Evolutionary conservation across 2,329 filamentous ascomycete species (phyloP).

Genomic region (Ophiocordyceps sinensis): DNA sequence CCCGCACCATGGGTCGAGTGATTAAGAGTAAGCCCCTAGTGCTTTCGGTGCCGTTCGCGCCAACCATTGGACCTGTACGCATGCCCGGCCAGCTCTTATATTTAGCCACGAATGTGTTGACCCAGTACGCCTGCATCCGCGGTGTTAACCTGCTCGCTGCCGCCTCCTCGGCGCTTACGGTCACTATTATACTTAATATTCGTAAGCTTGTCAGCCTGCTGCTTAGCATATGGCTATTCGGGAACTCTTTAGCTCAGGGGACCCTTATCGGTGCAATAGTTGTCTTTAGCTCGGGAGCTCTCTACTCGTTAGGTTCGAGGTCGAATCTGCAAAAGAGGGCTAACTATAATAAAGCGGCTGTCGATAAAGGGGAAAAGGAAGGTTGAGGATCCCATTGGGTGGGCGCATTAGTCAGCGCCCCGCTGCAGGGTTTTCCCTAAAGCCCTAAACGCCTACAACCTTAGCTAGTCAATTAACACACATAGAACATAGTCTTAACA

Average conservation of each 20-base stretch:
- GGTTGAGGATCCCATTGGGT: too few species aligned
- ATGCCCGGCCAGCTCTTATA: slow-evolving; percentile 59
- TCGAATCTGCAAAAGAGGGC: slow-evolving; percentile 3
- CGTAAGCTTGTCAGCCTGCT: slow-evolving; percentile 85
- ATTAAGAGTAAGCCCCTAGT: slow-evolving; percentile 46
- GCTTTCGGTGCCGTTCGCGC: slow-evolving; percentile 9
- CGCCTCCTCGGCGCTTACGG: slow-evolving; percentile 78
- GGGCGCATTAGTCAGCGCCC: too few species aligned
- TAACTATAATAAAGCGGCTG: too few species aligned
- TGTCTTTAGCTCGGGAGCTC: slow-evolving; percentile 79
- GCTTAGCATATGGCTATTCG: slow-evolving; percentile 87
- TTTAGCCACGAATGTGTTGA: slow-evolving; percentile 64
- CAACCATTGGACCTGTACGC: slow-evolving; percentile 3
- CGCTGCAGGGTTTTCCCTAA: too few species aligned
- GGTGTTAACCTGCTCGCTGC: slow-evolving; percentile 91
- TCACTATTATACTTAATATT: slow-evolving; percentile 92
- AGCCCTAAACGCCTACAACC: too few species aligned
- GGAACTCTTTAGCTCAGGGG: slow-evolving; percentile 61
- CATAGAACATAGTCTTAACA: too few species aligned
- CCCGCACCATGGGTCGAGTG: slow-evolving; percentile 48
- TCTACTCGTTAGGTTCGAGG: slow-evolving; percentile 67
- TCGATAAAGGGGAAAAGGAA: too few species aligned
- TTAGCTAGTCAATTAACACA: too few species aligned
- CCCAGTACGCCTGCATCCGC: slow-evolving; percentile 88
- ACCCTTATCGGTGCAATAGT: slow-evolving; percentile 70